Evolutionary conservation across 2,329 filamentous ascomycete species (phyloP).

Genomic region (Alternaria postmessia): DNA sequence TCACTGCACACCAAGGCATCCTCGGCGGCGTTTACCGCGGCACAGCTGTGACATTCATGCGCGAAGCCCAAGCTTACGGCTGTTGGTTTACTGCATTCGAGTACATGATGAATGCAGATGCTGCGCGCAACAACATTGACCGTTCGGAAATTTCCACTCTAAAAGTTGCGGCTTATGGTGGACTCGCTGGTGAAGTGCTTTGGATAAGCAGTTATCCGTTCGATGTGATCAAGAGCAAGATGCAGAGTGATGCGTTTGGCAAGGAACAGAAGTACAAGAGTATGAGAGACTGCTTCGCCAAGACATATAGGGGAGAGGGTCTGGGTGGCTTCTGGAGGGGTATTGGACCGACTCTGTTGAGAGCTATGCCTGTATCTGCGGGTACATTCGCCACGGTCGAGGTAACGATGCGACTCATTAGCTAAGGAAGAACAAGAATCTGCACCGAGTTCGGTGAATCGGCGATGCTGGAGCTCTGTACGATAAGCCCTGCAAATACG

Average conservation of each 20-base stretch:
- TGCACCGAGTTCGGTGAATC: background rate
- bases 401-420: conserved; percentile 35
- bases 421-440: conserved; percentile 2
- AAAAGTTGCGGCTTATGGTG: conserved; percentile 92
- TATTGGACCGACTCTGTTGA: conserved; percentile 85
- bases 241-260: conserved; percentile 96
- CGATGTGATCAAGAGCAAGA: conserved; percentile 98
- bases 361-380: conserved; percentile 96
- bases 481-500: background rate
- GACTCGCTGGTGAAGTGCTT: conserved; percentile 89
- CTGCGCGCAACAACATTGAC: conserved; percentile 75
- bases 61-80: conserved; percentile 95
- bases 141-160: conserved; percentile 80
- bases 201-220: conserved; percentile 96
- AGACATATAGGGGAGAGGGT: conserved; percentile 82
- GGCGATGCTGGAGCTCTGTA: background rate
- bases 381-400: conserved; percentile 86
- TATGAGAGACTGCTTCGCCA: conserved; percentile 88
- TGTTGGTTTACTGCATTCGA: conserved; percentile 96
- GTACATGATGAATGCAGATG: conserved; percentile 93
- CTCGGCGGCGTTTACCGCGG: conserved; percentile 84
- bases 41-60: conserved; percentile 80
- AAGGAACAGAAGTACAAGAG: conserved; percentile 72
- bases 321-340: conserved; percentile 92
- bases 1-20: conserved; percentile 73